Conservation (phyloP, 2,329 filamentous ascomycete genomes). For the Colletotrichum limetticola region DNA sequence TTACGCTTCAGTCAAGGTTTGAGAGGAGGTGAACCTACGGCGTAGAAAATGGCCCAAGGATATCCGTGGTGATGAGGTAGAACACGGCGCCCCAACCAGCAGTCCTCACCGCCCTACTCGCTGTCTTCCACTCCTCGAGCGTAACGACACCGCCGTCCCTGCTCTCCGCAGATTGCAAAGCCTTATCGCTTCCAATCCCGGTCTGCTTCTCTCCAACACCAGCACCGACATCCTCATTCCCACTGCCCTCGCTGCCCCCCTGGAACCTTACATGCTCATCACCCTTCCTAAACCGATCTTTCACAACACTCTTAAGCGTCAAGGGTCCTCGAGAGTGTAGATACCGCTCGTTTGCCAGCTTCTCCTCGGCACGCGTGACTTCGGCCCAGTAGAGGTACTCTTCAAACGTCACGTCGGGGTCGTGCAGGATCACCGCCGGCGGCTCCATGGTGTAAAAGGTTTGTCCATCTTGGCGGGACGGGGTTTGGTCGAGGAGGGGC, state of each 20-base stretch:
- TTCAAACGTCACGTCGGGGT: conserved; percentile 39
- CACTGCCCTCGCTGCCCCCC: not conserved
- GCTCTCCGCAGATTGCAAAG: not conserved
- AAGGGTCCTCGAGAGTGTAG: conserved; percentile 26
- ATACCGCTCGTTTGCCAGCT: conserved; percentile 28
- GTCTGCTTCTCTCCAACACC: not conserved
- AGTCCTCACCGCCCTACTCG: conserved; percentile 56
- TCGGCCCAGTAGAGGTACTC: conserved; percentile 42
- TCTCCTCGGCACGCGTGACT: conserved; percentile 39
- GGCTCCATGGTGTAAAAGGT: not conserved
- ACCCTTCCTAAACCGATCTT: conserved; percentile 34
- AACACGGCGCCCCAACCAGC: conserved; percentile 58
- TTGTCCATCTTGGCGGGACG: not conserved
- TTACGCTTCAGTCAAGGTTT: not conserved
- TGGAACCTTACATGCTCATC: conserved; percentile 28
- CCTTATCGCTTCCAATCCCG: not conserved
- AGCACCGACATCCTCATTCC: not conserved
- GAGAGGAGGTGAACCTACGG: conserved; percentile 40
- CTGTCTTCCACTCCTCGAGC: conserved; percentile 57
- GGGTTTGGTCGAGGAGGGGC: not conserved
- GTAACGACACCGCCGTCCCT: conserved; percentile 31
- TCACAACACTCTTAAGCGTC: conserved; percentile 32
- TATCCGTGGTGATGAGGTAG: conserved; percentile 61
- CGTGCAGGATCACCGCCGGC: conserved; percentile 30
- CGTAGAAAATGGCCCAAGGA: conserved; percentile 55